Evolutionary conservation across 139 green algal species (phyloP).

Genomic region (Haematococcus lacustris): DNA sequence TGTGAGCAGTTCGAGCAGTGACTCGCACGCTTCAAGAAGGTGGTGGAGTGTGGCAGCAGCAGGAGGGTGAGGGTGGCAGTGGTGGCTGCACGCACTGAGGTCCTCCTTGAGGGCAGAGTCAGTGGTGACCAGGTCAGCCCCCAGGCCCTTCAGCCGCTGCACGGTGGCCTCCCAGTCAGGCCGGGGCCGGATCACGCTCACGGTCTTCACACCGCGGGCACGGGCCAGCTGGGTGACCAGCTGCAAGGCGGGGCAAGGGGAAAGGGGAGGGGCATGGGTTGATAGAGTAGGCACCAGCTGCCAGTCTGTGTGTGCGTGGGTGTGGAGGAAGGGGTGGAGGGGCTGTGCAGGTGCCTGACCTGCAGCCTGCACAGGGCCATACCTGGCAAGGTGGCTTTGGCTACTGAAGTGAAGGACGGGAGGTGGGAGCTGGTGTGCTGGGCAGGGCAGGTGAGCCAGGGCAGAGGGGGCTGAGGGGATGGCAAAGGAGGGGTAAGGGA

Average conservation of each 20-base stretch:
- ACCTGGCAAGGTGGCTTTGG: too few species aligned
- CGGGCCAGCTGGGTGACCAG: conserved; percentile 78
- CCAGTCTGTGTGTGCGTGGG: neutral
- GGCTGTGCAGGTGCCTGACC: neutral
- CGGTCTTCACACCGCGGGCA: conserved; percentile 58
- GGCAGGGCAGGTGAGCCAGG: too few species aligned
- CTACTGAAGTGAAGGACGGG: too few species aligned
- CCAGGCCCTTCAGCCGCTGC: conserved; percentile 44
- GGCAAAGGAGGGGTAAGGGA: too few species aligned
- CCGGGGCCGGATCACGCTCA: conserved; percentile 77
- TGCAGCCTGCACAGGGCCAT: too few species aligned
- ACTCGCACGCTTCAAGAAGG: too few species aligned
- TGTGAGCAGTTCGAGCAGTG: too few species aligned
- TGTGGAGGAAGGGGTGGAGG: neutral
- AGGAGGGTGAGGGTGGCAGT: too few species aligned
- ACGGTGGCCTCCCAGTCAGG: conserved; percentile 39
- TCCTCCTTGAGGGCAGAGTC: conserved; percentile 35
- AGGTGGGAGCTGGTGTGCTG: too few species aligned
- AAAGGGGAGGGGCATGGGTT: neutral
- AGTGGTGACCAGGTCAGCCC: conserved; percentile 62
- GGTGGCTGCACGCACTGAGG: conserved; percentile 43
- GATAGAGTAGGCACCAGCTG: neutral
- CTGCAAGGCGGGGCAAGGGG: too few species aligned
- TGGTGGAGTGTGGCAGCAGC: too few species aligned
- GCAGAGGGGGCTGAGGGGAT: too few species aligned